Percentiles rank a stretch among this genome's conserved stretches.
Conservation (phyloP, 768 basidiomycete species). For the Naematelia encephala region DNA sequence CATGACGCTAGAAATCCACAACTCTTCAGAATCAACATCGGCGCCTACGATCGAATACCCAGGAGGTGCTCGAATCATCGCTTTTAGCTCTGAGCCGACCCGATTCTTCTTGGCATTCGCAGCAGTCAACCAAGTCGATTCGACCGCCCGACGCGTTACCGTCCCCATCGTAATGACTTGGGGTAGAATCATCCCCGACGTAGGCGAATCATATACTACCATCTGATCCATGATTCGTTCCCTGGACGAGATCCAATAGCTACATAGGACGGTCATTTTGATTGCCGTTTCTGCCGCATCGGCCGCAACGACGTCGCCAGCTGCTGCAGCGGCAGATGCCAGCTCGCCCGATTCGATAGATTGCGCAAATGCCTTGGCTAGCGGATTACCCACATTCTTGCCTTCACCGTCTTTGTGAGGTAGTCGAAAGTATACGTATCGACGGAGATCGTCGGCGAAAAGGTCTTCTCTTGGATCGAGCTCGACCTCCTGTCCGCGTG, state of each 20-base stretch:
- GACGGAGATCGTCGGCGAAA: conserved; percentile 52
- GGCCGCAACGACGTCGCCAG: conserved; percentile 35
- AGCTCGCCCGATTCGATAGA: conserved; percentile 82
- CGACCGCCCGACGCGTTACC: conserved; percentile 93
- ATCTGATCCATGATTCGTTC: conserved; percentile 89
- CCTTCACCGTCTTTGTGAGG: conserved; percentile 94
- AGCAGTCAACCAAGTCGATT: conserved; percentile 96
- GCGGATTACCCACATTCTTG: conserved; percentile 90
- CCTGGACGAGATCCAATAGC: conserved; percentile 93
- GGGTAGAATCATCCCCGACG: conserved; percentile 78
- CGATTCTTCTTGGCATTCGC: conserved; percentile 97
- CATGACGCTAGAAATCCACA: conserved; percentile 99
- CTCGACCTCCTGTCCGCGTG: neutral
- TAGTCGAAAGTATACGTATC: conserved; percentile 73
- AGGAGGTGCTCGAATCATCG: conserved; percentile 90
- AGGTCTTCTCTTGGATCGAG: conserved; percentile 47
- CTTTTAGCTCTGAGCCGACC: conserved; percentile 96
- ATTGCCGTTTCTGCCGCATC: conserved; percentile 78
- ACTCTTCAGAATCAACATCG: conserved; percentile 96
- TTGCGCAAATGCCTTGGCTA: conserved; percentile 83
- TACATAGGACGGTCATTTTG: conserved; percentile 88
- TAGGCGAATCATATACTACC: conserved; percentile 66
- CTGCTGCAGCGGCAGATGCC: conserved; percentile 59
- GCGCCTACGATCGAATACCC: conserved; percentile 96
- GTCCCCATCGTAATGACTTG: conserved; percentile 99